phyloP scores from a whole-genome alignment of 805 yeast genomes.

The Zygosaccharomyces kombuchaensis region DNA sequence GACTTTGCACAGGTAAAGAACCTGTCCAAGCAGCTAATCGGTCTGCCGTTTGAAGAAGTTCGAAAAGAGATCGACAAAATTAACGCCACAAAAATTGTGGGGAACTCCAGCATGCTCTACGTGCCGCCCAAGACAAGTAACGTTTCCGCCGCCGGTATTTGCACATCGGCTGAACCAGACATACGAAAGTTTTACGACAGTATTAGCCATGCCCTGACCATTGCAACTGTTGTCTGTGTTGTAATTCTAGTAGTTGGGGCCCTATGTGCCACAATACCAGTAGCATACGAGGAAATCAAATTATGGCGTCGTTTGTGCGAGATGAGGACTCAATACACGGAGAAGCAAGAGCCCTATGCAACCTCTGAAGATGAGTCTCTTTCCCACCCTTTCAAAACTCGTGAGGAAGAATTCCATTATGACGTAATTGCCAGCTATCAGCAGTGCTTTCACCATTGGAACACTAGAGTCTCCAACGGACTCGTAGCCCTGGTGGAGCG shows the following conservation, averaged over 20 bases:
- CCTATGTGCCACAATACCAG: conserved; percentile 40
- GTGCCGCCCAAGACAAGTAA: conserved; percentile 38
- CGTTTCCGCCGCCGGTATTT: conserved; percentile 32
- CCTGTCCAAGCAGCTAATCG: conserved; percentile 50
- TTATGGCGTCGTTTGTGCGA: conserved; percentile 46
- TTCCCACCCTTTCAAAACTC: conserved; percentile 3
- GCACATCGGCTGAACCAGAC: conserved; percentile 38
- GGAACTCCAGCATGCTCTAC: conserved; percentile 27
- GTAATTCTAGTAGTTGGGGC: conserved; percentile 40
- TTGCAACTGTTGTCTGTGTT: conserved; percentile 38
- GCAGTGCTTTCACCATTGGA: conserved; percentile 22
- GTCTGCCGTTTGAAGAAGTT: conserved; percentile 55
- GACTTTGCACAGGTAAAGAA: conserved; percentile 61
- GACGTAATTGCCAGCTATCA: conserved; percentile 24
- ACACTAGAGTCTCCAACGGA: conserved; percentile 10
- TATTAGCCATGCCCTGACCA: conserved; percentile 34
- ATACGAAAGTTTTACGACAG: conserved; percentile 40
- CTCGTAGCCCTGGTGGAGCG: conserved; percentile 5
- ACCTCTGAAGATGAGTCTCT: conserved; percentile 3
- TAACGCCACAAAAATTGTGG: conserved; percentile 28
- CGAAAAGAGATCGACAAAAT: conserved; percentile 38
- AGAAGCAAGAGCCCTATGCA: background rate
- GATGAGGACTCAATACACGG: conserved; percentile 31
- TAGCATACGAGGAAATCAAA: conserved; percentile 42
- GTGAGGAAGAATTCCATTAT: conserved; percentile 1